These are phyloP conservation scores for Cyclotella atomus DNA, from an alignment of 108 stramenopile species.

Conservation along the genomic window DNA sequence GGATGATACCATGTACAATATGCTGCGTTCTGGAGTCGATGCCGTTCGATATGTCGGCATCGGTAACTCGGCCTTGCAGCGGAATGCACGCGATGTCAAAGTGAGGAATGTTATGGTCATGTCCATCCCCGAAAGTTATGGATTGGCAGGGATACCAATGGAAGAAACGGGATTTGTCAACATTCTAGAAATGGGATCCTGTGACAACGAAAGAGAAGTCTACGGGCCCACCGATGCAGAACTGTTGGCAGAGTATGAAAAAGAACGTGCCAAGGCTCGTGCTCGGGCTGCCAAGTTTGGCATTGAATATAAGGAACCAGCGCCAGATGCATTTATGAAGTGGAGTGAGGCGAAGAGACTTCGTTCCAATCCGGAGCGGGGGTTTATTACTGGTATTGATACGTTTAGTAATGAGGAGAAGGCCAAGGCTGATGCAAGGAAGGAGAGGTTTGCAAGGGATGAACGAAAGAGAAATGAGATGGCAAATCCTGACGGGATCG, in stretches of 20 bases:
- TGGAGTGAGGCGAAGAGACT: conserved; percentile 78
- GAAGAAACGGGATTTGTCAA: conserved; percentile 43
- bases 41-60: conserved; percentile 65
- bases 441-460: conserved; percentile 63
- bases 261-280: conserved; percentile 70
- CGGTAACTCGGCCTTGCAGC: conserved; percentile 60
- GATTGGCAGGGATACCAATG: conserved; percentile 44
- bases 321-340: conserved; percentile 65
- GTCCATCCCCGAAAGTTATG: conserved; percentile 44
- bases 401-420: conserved; percentile 63
- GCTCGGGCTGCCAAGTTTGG: conserved; percentile 81
- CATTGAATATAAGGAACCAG: conserved; percentile 69
- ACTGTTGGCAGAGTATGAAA: conserved; percentile 68
- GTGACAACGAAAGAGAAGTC: conserved; percentile 13
- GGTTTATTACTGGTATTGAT: conserved; percentile 85
- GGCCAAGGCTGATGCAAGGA: conserved; percentile 70
- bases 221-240: conserved; percentile 52
- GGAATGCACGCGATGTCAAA: conserved; percentile 51
- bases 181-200: conserved; percentile 29
- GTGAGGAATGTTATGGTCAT: conserved; percentile 57
- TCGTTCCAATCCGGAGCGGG: conserved; percentile 62
- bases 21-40: conserved; percentile 55
- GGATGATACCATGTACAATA: conserved; percentile 69
- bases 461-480: conserved; percentile 30
- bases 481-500: conserved; percentile 9